Percentiles rank a stretch among this genome's conserved stretches.
phyloP scores from a whole-genome alignment of 805 yeast genomes.

The Wickerhamiella sorbophila region DNA sequence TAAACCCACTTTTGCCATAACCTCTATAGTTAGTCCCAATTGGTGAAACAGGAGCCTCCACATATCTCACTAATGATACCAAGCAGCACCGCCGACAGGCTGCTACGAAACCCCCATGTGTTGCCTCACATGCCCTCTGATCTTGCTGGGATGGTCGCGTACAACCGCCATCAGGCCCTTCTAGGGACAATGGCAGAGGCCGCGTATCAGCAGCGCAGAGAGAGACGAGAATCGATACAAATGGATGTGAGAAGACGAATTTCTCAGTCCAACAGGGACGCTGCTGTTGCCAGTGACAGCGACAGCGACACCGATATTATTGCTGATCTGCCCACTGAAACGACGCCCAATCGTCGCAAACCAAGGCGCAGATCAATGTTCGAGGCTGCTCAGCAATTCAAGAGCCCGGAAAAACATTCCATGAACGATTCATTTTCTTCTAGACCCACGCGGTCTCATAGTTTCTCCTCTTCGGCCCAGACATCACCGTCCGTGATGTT shows the following conservation, averaged over 20 bases:
- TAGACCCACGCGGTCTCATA: neutral
- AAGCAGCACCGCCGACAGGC: constrained; percentile 3
- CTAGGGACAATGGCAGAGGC: constrained; percentile 3
- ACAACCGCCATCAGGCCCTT: constrained; percentile 5
- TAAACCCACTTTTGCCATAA: too few relatives aligned
- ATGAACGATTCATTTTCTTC: neutral
- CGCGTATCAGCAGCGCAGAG: constrained; percentile 4
- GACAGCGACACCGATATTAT: neutral
- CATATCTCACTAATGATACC: constrained; percentile 2
- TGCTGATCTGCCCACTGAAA: neutral
- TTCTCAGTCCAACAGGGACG: neutral
- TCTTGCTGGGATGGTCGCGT: constrained; percentile 3
- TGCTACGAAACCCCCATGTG: constrained; percentile 6
- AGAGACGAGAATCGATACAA: constrained; percentile 2
- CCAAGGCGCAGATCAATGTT: neutral
- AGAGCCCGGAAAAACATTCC: neutral
- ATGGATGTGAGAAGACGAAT: constrained; percentile 1
- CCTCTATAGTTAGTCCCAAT: too few relatives aligned
- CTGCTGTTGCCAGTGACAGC: neutral
- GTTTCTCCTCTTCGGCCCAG: neutral
- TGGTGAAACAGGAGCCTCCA: too few relatives aligned
- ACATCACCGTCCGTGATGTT: neutral
- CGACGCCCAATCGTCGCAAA: neutral
- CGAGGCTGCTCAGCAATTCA: neutral
- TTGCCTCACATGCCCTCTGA: constrained; percentile 5